Evolutionary conservation across 2,329 filamentous ascomycete genomes (phyloP).

Genomic region (Sporothrix luriei): DNA sequence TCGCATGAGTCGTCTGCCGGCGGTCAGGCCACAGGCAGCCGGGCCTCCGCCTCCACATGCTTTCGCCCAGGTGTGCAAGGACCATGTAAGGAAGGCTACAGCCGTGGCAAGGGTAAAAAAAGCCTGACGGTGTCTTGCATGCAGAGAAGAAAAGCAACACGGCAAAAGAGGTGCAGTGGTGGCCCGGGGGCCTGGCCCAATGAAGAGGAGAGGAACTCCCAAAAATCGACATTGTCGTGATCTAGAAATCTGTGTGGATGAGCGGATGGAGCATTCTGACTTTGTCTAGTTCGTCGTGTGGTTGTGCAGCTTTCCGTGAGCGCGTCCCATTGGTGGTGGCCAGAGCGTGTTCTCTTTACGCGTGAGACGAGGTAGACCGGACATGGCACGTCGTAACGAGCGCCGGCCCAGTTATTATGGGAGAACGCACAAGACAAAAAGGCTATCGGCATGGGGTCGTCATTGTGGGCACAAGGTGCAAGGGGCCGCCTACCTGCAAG

Average conservation of each 20-base stretch:
- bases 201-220: not conserved
- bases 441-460: not conserved
- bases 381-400: conserved; percentile 16
- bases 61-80: not conserved
- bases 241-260: not conserved
- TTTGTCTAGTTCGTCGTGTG: conserved; percentile 3
- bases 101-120: not conserved
- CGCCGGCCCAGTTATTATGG: conserved; percentile 15
- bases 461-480: conserved; percentile 3
- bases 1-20: not conserved
- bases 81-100: no score
- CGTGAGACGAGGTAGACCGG: conserved; percentile 6
- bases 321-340: not conserved
- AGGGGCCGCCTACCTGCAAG: conserved; percentile 11
- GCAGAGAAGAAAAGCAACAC: not conserved
- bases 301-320: not conserved
- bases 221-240: not conserved
- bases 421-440: not conserved
- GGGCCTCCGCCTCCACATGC: not conserved
- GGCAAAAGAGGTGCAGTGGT: conserved; percentile 4
- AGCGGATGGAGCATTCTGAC: not conserved
- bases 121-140: conserved; percentile 19
- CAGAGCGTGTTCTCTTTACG: conserved; percentile 20
- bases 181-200: not conserved
- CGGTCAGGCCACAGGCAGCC: not conserved